Percentiles rank a stretch among this genome's conserved stretches.
Evolutionary conservation across 108 stramenopile genomes (phyloP).

Genomic region (Chaetoceros tenuissimus): DNA sequence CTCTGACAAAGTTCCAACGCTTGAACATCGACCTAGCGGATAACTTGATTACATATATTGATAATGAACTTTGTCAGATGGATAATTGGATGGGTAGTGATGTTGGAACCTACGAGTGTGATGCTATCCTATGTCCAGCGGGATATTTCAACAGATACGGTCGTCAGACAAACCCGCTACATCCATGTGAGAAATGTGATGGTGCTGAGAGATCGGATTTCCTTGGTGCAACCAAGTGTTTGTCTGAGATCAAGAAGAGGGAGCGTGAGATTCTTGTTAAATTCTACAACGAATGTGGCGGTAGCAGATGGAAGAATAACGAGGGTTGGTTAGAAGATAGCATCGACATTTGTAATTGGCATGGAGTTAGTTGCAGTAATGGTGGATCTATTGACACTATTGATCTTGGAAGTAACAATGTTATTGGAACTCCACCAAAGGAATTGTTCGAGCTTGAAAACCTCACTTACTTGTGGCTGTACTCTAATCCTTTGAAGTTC

Average conservation of each 20-base stretch:
- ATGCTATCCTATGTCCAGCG: constrained; percentile 64
- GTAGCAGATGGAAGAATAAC: constrained; percentile 33
- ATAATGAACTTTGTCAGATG: constrained; percentile 42
- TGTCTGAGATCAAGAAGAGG: constrained; percentile 16
- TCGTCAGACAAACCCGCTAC: constrained; percentile 33
- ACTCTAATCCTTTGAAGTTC: constrained; percentile 71
- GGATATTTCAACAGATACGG: constrained; percentile 49
- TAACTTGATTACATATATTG: constrained; percentile 52
- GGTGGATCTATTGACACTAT: constrained; percentile 52
- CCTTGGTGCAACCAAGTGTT: constrained; percentile 52
- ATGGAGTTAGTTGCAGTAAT: constrained; percentile 59
- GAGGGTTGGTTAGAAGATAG: constrained; percentile 59
- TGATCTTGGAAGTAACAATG: constrained; percentile 60
- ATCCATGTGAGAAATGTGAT: constrained; percentile 46
- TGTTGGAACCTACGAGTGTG: constrained; percentile 44
- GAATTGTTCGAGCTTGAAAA: constrained; percentile 65
- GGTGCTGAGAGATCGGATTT: constrained; percentile 37
- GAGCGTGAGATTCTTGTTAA: constrained; percentile 53
- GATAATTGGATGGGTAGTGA: constrained; percentile 52
- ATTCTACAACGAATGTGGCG: constrained; percentile 51
- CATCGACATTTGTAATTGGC: constrained; percentile 61
- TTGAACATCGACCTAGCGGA: constrained; percentile 64
- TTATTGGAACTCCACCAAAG: constrained; percentile 58
- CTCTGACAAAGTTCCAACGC: constrained; percentile 23
- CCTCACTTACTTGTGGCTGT: constrained; percentile 61